Base-by-base conservation (phyloP, 345 rosid genomes). In the Melastoma malabathricum region DNA sequence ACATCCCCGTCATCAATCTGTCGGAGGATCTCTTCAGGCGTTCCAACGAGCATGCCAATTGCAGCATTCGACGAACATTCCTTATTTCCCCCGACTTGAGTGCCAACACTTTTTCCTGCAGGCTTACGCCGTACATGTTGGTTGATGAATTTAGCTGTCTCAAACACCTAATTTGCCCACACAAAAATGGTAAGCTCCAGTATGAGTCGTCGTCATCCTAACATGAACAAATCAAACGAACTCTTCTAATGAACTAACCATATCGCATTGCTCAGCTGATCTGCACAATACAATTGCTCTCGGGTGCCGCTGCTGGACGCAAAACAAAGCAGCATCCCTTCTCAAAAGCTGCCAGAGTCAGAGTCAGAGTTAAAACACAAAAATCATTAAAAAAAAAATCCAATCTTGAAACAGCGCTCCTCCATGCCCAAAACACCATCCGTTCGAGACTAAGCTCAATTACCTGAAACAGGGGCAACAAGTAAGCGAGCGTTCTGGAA, bases 401-500 rank as follows among this genome's bases (percentile, higher is more conserved):
- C 41, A 34, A 34, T 34, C 41, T 34, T 8, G 41, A 9, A 34
- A 34, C 41, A 34, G 12, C 6, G 12, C 12, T 12, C 12, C 12
- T 1, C 41, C 17, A 41, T 13, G 2, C 54, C 29, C 8, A 20
- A 25, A 19, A 51, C 44, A 2, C 39, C 4, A 1, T 6, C 27
- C 22, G 44, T 16, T 16, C 43, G 43, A 8, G 25, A 3, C 18
- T 3, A 29, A 39, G 31, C 16, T 31, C 17, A 18, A 15, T 48
- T 44, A 79, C 97, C 94, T 86, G 96, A 68, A 86, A 84, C 58
- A 89, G 75, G 43, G 96, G 96, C 50, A 86, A 54, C 79, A 86
- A 58, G 59, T 86, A 89, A 44, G 94, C 88, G 47, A 76, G 75
- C 29, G 94, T 89, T 75, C 87, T 81, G 34, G 94, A 95, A 44